Conservation (phyloP, 257 asterid species). For the Solanum lignicaule region DNA sequence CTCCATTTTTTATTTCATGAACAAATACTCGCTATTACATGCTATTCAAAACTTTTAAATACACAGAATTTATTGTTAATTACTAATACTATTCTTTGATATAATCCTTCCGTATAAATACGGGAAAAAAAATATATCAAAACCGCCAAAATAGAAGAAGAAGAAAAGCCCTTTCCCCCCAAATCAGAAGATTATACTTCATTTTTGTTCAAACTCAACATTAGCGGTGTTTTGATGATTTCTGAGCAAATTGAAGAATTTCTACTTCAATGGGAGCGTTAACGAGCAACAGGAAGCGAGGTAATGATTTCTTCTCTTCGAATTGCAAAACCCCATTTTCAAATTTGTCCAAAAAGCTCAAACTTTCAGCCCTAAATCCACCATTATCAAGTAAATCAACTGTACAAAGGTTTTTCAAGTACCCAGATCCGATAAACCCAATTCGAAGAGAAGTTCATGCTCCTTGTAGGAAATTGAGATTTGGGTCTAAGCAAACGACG, state of each 20-base stretch:
- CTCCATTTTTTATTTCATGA: too few relatives aligned
- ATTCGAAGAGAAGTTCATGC: slow-evolving; percentile 45
- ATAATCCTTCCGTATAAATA: too few relatives aligned
- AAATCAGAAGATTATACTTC: neutral
- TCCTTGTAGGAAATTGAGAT: slow-evolving; percentile 33
- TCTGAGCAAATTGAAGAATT: neutral
- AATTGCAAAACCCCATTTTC: slow-evolving; percentile 18
- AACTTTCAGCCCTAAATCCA: slow-evolving; percentile 7
- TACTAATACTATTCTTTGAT: too few relatives aligned
- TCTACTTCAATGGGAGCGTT: slow-evolving; percentile 45
- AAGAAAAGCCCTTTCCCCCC: neutral
- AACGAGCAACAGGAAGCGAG: slow-evolving; percentile 45
- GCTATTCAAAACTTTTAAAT: too few relatives aligned
- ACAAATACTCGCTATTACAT: too few relatives aligned
- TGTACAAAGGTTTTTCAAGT: slow-evolving; percentile 20
- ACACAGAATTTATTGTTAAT: too few relatives aligned
- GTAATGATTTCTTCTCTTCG: slow-evolving; percentile 15
- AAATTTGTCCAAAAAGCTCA: slow-evolving; percentile 28
- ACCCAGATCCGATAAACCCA: slow-evolving; percentile 28
- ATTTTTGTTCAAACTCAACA: neutral
- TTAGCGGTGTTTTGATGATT: neutral
- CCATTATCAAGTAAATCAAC: slow-evolving; percentile 4
- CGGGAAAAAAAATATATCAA: neutral
- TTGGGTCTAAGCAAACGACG: neutral
- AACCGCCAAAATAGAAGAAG: neutral